Base-by-base conservation (phyloP, 2,329 filamentous ascomycete genomes). In the Cyphellophora attinorum region DNA sequence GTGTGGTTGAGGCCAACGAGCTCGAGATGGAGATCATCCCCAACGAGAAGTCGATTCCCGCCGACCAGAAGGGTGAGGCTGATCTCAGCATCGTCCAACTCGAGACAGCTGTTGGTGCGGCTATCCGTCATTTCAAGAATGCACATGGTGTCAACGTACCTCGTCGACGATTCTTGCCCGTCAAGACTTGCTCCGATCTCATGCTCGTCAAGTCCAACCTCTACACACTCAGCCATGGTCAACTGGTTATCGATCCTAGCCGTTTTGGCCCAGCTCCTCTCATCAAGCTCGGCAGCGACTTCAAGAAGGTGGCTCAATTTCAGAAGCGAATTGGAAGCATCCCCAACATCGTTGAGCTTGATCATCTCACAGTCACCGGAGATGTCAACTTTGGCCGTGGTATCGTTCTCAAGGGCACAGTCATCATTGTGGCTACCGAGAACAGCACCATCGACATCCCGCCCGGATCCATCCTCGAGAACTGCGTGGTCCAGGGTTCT, bases 181-280 rank as follows among this genome's bases (percentile, higher is more conserved):
- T 98, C 72, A 98, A 98, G 84, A 98, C 91, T 14, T 98, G 89
- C 76, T 98, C 91, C 35, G 91, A 98, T 60, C 74, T 98, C 48
- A 93, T 98, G 86, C 81, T 98, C 43, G 91, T 98, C 76, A 98
- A 98, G 77, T 96, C 91, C 16, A 91, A 98, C 58, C 76, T 98
- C 42, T 98, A 98, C 78, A 93, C 86, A 6, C 78, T 98, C 51
- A 91, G 95, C 78, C 91, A 98, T 68, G 91, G 91, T 50, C 89
- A 96, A 72, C 78, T 98, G 48, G 77, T 95, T 59, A 93, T 98
- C 68, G 93, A 93, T 74, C 79, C 86, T 49, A 88, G 80, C 70
- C 85, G 91, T 50, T 96, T 98, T 63, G 91, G 91, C 48, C 88
- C 91, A 51, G 89, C 91, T 31, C 91, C 91, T 38, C 75, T 98